Base-by-base conservation (phyloP, 2,329 filamentous ascomycete species). In the Magnaporthiopsis incrustans region DNA sequence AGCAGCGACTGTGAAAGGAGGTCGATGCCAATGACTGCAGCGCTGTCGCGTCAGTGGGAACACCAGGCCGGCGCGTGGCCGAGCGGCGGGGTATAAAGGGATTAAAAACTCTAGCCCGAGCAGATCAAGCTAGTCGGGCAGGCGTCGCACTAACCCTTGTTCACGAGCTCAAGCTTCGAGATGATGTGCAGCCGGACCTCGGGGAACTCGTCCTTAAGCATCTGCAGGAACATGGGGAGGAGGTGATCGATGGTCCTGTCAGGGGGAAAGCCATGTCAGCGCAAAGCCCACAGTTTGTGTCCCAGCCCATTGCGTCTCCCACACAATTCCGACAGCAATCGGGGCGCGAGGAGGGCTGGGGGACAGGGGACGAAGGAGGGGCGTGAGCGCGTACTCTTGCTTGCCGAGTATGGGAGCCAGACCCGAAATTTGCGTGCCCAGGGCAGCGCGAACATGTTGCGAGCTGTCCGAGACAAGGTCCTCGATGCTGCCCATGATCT, bases 141-240 rank as follows among this genome's bases (percentile, higher is more conserved):
- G 44, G 22, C 26, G 5, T 22, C 18, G 10, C 12, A 61, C 60
- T 56, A 81, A 92, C 91, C 91, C 79, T 97, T 91, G 79, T 99
- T 99, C 68, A 99, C 95, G 67, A 96, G 86, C 80, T 99, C 96
- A 64, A 99, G 87, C 79, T 99, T 99, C n/a, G 95, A 98, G 73
- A 99, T 99, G 76, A 99, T 99, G 79, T 99, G 96, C 66, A 99
- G 87, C 67, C 95, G 90, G 62, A 99, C 95, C 75, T 99, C 95
- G 27, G 95, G 95, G 77, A 97, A 98, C 74, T 99, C 95, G 72
- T 99, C 95, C 84, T 98, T 99, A 71, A 99, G 88, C 95, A 99
- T 99, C 76, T 96, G 91, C 63, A 99, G 84, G 78, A 99, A 98
- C 94, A 99, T 99, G 63, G 95, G 95, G 59, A 99, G 85, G 59